Base-by-base conservation (phyloP, 2,329 filamentous ascomycete genomes). In the Claviceps pazoutovae region DNA sequence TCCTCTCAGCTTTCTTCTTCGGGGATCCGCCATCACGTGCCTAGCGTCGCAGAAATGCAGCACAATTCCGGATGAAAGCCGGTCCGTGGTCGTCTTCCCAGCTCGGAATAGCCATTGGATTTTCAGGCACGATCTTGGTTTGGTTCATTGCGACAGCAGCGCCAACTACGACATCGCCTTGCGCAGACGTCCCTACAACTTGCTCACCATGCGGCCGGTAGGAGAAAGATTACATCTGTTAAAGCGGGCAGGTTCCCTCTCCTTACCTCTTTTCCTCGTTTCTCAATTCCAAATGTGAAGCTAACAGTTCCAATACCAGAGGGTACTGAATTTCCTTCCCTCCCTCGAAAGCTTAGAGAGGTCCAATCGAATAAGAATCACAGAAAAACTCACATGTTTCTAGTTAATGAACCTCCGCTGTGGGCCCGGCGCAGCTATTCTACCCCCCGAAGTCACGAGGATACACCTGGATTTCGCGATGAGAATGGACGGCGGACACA, bases 381-480 rank as follows among this genome's bases (percentile, higher is more conserved):
- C 51, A 58, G 54, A 19, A 56, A 51, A 51, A 54, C 51, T 52
- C 56, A 54, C 61, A 61, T 11, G 9, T 11, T 50, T 64, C 57
- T 65, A 93, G 85, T 73, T 94, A 49, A 75, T 93, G 57, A 73
- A 75, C 62, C 74, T 97, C 68, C 82, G 84, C 64, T 75, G 85
- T 65, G 93, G 91, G 54, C 83, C 86, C 34, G 93, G 91, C 52
- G 89, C 93, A 44, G 84, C 87, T 19, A 73, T 88, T 58, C 75
- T 98, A 23, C 88, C 91, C 0, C 74, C 81, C 34, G 80, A 88
- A 62, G 79, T 94, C 51, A 82, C 83, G 46, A 76, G 80, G 64
- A 83, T 93, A 71, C 81, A 87, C 64, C 68, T 93, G 69, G 79
- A 86, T 61, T 89, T 90, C 65, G 80, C 82, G 48, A 63, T 65